Percentiles rank a stretch among this genome's conserved stretches.
phyloP scores from a whole-genome alignment of 1,284 basidiomycete species.

The Mycena sp. region DNA sequence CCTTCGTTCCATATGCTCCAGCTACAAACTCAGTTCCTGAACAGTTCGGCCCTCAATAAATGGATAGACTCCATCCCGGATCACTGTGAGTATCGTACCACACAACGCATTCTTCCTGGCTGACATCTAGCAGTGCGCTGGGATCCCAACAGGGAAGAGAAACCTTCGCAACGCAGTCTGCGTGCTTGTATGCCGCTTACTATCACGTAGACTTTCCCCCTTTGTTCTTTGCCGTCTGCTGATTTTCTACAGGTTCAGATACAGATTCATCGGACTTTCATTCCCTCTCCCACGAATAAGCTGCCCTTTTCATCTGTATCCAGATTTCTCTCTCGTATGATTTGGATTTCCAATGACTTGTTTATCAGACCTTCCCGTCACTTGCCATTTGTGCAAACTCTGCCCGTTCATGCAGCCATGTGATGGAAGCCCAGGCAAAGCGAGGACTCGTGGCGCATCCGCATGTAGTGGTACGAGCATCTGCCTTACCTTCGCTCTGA shows the following conservation, averaged over 20 bases:
- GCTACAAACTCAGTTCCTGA: not conserved
- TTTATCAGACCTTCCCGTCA: conserved; percentile 38
- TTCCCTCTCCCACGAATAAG: conserved; percentile 47
- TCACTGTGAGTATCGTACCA: conserved; percentile 44
- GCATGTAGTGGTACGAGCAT: conserved; percentile 15
- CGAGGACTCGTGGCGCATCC: conserved; percentile 18
- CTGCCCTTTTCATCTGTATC: not conserved
- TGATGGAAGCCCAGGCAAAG: conserved; percentile 26
- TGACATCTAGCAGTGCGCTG: not conserved
- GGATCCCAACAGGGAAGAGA: conserved; percentile 27
- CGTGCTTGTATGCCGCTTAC: conserved; percentile 56
- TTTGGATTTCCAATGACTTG: not conserved
- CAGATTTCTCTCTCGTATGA: no score
- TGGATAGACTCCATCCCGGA: conserved; percentile 65
- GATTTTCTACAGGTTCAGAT: conserved; percentile 45
- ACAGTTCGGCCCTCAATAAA: conserved; percentile 56
- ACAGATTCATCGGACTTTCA: conserved; percentile 67
- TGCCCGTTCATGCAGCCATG: conserved; percentile 38
- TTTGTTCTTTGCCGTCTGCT: no score
- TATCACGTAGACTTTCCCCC: conserved; percentile 46
- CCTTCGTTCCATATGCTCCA: not conserved
- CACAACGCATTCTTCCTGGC: not conserved
- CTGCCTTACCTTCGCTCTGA: no score
- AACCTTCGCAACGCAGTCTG: conserved; percentile 51
- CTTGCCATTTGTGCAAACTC: conserved; percentile 44